phyloP scores from a whole-genome alignment of 1,284 basidiomycete genomes.

The Peniophora sp. region DNA sequence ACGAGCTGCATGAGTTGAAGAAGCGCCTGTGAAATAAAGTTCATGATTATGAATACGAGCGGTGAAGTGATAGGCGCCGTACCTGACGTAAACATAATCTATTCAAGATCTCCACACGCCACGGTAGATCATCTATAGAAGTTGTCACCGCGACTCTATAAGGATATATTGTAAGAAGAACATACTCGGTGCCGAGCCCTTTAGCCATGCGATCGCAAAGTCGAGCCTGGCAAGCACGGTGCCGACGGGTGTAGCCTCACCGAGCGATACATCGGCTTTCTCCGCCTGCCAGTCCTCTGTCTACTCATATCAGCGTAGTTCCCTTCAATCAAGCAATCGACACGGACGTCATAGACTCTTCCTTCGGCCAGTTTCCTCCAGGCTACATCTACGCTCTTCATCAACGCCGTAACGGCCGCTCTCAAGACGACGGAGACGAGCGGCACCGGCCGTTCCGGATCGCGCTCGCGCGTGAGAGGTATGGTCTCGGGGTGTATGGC shows the following conservation, averaged over 20 bases:
- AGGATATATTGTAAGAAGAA: neutral
- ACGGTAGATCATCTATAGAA: neutral
- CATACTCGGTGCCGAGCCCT: constrained; percentile 28
- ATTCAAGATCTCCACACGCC: constrained; percentile 32
- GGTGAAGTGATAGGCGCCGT: constrained; percentile 2
- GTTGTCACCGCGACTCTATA: constrained; percentile 19
- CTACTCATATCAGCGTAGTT: constrained; percentile 27
- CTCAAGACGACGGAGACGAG: constrained; percentile 67
- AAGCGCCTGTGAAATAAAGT: constrained; percentile 26
- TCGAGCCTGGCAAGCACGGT: constrained; percentile 56
- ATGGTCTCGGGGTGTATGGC: constrained; percentile 53
- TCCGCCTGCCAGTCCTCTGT: constrained; percentile 86
- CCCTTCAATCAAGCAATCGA: constrained; percentile 5
- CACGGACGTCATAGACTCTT: constrained; percentile 68
- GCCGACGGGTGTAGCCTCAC: constrained; percentile 59
- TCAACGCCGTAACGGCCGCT: constrained; percentile 60
- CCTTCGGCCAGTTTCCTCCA: constrained; percentile 77
- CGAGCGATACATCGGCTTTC: constrained; percentile 76
- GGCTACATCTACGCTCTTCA: constrained; percentile 79
- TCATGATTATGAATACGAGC: neutral
- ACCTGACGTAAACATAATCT: constrained; percentile 57
- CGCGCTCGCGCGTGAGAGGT: constrained; percentile 12
- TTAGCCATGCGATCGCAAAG: constrained; percentile 46
- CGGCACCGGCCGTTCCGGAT: constrained; percentile 40
- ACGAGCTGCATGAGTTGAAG: constrained; percentile 44